Percentiles rank a stretch among this genome's conserved stretches.
These are phyloP conservation scores for Hypomontagnella submonticulosa DNA, from an alignment of 495 filamentous ascomycete genomes.

Conservation along the genomic window DNA sequence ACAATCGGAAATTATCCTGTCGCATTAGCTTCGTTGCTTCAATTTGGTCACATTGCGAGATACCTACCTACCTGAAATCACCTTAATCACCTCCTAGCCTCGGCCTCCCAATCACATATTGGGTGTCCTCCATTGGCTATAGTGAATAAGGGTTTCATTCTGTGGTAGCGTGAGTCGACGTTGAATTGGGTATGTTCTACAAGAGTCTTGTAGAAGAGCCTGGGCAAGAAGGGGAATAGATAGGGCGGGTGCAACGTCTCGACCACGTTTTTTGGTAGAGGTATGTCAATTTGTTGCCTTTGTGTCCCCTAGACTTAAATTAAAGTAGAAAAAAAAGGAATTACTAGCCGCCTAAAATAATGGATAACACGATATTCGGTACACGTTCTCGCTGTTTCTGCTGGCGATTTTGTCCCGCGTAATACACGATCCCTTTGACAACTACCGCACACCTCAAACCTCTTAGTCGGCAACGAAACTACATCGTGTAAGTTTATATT, in stretches of 20 bases:
- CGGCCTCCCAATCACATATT: neutral
- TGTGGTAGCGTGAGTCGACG: too few species aligned
- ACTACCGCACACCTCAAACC: neutral
- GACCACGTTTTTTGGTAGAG: constrained; percentile 19
- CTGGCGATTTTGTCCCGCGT: constrained; percentile 3
- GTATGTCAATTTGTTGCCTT: constrained; percentile 30
- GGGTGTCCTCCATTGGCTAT: neutral
- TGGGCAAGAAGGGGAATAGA: neutral
- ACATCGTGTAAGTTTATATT: constrained; percentile 8
- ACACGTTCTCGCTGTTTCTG: constrained; percentile 5
- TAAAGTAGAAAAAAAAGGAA: constrained; percentile 3
- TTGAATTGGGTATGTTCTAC: too few species aligned
- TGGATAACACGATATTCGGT: constrained; percentile 12
- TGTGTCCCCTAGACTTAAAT: constrained; percentile 15
- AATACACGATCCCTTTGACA: neutral
- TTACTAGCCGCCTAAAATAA: constrained; percentile 2
- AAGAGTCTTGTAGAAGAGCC: neutral
- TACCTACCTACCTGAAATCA: neutral
- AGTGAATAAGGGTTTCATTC: neutral
- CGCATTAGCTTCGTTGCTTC: constrained; percentile 22
- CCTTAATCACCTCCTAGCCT: constrained; percentile 6
- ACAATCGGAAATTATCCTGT: constrained; percentile 25
- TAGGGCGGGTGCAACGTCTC: neutral
- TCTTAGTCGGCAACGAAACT: neutral
- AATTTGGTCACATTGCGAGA: constrained; percentile 20